phyloP scores from a whole-genome alignment of 2,329 filamentous ascomycete species.

The Teratosphaeria pseudoeucalypti region DNA sequence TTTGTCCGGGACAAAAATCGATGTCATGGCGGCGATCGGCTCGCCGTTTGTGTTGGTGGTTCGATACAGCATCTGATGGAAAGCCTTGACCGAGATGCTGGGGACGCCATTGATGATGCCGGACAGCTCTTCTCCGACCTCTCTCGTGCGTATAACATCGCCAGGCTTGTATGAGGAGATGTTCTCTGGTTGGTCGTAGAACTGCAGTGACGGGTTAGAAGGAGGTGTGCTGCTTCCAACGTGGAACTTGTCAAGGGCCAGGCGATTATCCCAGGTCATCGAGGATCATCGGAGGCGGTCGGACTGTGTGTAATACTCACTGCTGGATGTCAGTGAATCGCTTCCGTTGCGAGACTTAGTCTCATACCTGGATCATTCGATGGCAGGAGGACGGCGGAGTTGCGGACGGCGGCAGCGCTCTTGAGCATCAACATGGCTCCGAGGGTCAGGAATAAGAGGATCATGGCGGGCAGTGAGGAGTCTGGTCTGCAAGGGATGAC shows the following conservation, averaged over 20 bases:
- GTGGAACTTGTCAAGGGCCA: too few species aligned
- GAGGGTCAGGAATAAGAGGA: too few species aligned
- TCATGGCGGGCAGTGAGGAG: too few species aligned
- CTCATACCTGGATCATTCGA: neutral
- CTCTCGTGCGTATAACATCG: neutral
- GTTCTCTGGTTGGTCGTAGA: neutral
- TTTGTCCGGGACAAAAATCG: slow-evolving; percentile 7
- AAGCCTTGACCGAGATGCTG: neutral
- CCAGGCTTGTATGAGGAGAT: neutral
- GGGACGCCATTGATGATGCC: neutral
- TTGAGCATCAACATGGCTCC: neutral
- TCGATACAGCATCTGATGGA: slow-evolving; percentile 9
- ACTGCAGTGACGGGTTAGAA: neutral
- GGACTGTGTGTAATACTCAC: neutral
- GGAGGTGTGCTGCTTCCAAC: neutral
- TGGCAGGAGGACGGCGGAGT: neutral
- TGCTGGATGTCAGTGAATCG: neutral
- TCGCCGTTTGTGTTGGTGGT: slow-evolving; percentile 7
- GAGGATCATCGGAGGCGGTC: neutral
- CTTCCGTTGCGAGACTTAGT: too few species aligned
- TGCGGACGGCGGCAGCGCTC: neutral
- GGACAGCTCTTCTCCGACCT: neutral
- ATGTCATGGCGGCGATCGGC: slow-evolving; percentile 7
- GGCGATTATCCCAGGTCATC: too few species aligned
- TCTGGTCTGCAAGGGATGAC: neutral